Evolutionary conservation across 2,329 filamentous ascomycete genomes (phyloP).

Genomic region (Calonectria leucothoes): DNA sequence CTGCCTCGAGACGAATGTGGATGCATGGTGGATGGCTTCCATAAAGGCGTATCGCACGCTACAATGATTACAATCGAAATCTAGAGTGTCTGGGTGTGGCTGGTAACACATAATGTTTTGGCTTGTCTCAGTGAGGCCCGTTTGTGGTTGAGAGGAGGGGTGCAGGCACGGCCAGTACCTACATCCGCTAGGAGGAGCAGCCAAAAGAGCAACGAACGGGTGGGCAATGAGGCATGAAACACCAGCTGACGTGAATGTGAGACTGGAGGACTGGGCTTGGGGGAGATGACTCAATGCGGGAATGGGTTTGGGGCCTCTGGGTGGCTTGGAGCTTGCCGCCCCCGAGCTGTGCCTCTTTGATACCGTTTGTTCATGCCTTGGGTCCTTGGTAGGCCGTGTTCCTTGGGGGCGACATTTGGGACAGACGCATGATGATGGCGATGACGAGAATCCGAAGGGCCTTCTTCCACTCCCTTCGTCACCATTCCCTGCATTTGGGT

Average conservation of each 20-base stretch:
- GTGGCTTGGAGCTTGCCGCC: neutral
- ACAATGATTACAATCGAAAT: neutral
- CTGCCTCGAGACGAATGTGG: neutral
- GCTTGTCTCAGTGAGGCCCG: neutral
- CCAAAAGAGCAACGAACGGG: conserved; percentile 13
- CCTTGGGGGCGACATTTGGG: neutral
- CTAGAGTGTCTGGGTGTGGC: neutral
- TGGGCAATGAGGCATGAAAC: conserved; percentile 15
- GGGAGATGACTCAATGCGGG: conserved; percentile 22
- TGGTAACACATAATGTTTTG: neutral
- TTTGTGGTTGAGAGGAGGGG: neutral
- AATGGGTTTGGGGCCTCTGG: neutral
- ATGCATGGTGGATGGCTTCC: neutral
- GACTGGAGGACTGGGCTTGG: neutral
- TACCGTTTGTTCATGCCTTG: neutral
- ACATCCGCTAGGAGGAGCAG: neutral
- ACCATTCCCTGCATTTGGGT: conserved; percentile 21
- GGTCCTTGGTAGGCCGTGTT: neutral
- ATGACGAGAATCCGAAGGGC: conserved; percentile 30
- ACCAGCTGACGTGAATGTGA: conserved; percentile 15
- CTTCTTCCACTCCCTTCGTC: conserved; percentile 28
- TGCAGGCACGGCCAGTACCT: neutral
- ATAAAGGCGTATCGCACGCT: neutral
- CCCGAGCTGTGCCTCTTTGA: neutral
- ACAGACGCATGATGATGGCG: conserved; percentile 36